Evolutionary conservation across 768 basidiomycete genomes (phyloP), one percentile per base, ranked within the genome.

Genomic region (Rhodotorula paludigena): DNA sequence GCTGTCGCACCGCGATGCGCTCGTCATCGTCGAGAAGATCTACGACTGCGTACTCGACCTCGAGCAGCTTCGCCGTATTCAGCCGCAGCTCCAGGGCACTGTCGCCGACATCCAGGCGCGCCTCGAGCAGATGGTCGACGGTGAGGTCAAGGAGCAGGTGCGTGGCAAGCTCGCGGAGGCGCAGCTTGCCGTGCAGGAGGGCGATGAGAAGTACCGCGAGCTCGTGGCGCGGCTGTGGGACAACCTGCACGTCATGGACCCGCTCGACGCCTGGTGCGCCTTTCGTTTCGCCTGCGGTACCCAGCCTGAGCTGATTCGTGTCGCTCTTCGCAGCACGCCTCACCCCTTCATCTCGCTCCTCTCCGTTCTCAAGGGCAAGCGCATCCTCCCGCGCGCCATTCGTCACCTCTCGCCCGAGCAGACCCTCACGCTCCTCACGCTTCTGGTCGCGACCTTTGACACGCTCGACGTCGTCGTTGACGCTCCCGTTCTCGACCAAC

Each of bases 281-380:
- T 18, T 25, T 8, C 30, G 47, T 4, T 33, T 32, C 33, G 5
- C 2, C 5, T n/a, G 20, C 39, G 25, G 20, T 5, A 21, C 21
- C 18, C n/a, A 47, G 33, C 6, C 33, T 6, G 18, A 21, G 0
- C 32, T 2, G 18, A 5, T 23, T 20, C 38, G 5, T 12, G 44
- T 61, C 18, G 35, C 44, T 38, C 2, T 47, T 9, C 55, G 2
- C 72, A 93, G 93, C 77, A 83, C 89, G 69, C 94, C 94, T 5
- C 96, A 99, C 80, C 96, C 96, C 4, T 97, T 99, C 80, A 86
- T 99, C 72, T 92, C 93, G 5, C 82, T 99, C 41, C 83, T 99
- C 55, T 84, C 83, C 28, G 87, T 90, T 8, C 84, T 84, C 73
- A 99, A 99, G 79, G 96, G 96, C 63, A 98, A 97, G 81, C 87